These are phyloP conservation scores for Stenocarpella maydis DNA, from an alignment of 2,329 filamentous ascomycete species.

Conservation along the genomic window DNA sequence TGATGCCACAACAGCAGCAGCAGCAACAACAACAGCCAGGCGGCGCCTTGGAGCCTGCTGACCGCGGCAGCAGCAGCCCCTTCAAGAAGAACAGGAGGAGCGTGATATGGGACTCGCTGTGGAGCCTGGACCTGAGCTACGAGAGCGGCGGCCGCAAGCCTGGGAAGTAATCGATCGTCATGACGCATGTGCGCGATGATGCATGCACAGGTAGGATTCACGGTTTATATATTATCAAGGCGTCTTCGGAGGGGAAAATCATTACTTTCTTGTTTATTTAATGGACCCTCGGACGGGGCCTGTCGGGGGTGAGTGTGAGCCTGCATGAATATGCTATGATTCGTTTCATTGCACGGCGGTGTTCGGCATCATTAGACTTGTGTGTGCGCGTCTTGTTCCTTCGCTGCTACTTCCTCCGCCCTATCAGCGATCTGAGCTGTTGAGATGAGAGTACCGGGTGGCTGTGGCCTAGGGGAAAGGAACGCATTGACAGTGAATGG, in stretches of 20 bases:
- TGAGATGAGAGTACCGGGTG: background rate
- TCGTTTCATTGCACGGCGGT: slow-evolving; percentile 1
- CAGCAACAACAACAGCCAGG: slow-evolving; percentile 49
- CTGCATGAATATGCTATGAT: background rate
- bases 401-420: background rate
- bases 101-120: slow-evolving; percentile 69
- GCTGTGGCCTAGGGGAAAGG: background rate
- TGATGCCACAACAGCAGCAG: slow-evolving; percentile 39
- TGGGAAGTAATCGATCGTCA: slow-evolving; percentile 28
- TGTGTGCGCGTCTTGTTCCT: background rate
- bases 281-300: background rate
- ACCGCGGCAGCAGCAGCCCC: slow-evolving; percentile 43
- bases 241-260: slow-evolving; percentile 40
- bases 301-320: background rate
- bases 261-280: background rate
- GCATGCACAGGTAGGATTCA: background rate
- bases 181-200: no score
- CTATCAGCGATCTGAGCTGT: background rate
- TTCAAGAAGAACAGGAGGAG: slow-evolving; percentile 53
- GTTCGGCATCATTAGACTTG: slow-evolving; percentile 12
- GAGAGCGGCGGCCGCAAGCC: slow-evolving; percentile 50
- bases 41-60: slow-evolving; percentile 39
- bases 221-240: slow-evolving; percentile 37
- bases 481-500: background rate
- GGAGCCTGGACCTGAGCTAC: slow-evolving; percentile 67